Conservation (phyloP, 805 yeast species). For the Blastobotrys chiropterorum region DNA sequence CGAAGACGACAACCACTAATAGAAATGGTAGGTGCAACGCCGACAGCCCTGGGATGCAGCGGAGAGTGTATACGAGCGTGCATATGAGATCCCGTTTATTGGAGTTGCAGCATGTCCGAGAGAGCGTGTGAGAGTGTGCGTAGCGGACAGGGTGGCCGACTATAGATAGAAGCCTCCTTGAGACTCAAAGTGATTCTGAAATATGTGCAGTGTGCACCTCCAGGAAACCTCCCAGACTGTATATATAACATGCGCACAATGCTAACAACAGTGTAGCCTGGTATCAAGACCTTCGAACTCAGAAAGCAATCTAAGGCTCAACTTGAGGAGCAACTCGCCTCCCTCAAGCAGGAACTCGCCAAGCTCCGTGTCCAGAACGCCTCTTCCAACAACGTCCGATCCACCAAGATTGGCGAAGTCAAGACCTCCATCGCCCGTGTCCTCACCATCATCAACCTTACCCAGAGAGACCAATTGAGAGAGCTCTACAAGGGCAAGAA, state of each 20-base stretch:
- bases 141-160: too few species aligned
- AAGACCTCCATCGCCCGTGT: slow-evolving; percentile 99
- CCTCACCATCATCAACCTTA: slow-evolving; percentile 92
- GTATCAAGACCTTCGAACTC: slow-evolving; percentile 86
- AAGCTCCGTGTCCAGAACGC: slow-evolving; percentile 93
- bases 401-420: slow-evolving; percentile 94
- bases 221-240: too few species aligned
- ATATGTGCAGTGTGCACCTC: too few species aligned
- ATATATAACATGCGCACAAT: background rate
- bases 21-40: background rate
- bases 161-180: too few species aligned
- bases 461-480: slow-evolving; percentile 92
- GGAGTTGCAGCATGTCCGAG: too few species aligned
- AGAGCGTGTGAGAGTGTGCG: too few species aligned
- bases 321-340: slow-evolving; percentile 89
- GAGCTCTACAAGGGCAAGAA: slow-evolving; percentile 82
- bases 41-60: background rate
- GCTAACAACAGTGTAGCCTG: slow-evolving; percentile 6
- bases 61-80: too few species aligned
- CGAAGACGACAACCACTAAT: background rate
- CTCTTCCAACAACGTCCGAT: slow-evolving; percentile 60
- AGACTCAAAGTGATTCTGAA: too few species aligned
- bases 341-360: slow-evolving; percentile 95
- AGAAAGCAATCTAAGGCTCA: slow-evolving; percentile 96
- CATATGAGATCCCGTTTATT: too few species aligned